Conservation (phyloP, 1,139 yeast genomes). For the Pichia sp. region DNA sequence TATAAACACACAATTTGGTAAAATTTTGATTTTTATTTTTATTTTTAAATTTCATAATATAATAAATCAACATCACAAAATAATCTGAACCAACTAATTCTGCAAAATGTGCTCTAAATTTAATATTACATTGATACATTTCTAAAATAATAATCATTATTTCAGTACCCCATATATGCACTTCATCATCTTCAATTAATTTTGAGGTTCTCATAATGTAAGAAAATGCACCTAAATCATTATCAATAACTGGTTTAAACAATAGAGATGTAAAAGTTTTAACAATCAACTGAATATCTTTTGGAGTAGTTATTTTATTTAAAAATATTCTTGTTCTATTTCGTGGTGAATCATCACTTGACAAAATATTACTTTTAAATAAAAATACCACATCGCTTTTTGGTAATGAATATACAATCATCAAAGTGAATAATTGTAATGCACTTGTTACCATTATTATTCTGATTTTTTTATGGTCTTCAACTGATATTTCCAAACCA, state of each 20-base stretch:
- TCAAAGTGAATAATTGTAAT: constrained; percentile 54
- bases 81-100: constrained; percentile 47
- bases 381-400: constrained; percentile 42
- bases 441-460: constrained; percentile 50
- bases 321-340: constrained; percentile 49
- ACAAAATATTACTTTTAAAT: constrained; percentile 28
- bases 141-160: constrained; percentile 67
- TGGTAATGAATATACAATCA: constrained; percentile 65
- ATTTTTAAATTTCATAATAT: constrained; percentile 46
- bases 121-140: constrained; percentile 62
- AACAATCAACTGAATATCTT: constrained; percentile 45
- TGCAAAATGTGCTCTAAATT: constrained; percentile 44
- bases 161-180: constrained; percentile 52
- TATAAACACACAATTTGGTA: constrained; percentile 54
- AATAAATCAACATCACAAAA: constrained; percentile 48
- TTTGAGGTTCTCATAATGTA: constrained; percentile 26
- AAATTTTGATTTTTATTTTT: constrained; percentile 40
- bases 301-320: constrained; percentile 48
- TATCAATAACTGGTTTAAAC: constrained; percentile 34
- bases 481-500: constrained; percentile 29
- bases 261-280: constrained; percentile 43
- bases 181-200: constrained; percentile 25
- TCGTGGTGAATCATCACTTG: constrained; percentile 27
- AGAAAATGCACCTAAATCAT: constrained; percentile 20
- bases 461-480: constrained; percentile 42